These are phyloP conservation scores for Coemansia sp. DNA, from an alignment of 192 early-diverging fungal genomes.

Conservation along the genomic window DNA sequence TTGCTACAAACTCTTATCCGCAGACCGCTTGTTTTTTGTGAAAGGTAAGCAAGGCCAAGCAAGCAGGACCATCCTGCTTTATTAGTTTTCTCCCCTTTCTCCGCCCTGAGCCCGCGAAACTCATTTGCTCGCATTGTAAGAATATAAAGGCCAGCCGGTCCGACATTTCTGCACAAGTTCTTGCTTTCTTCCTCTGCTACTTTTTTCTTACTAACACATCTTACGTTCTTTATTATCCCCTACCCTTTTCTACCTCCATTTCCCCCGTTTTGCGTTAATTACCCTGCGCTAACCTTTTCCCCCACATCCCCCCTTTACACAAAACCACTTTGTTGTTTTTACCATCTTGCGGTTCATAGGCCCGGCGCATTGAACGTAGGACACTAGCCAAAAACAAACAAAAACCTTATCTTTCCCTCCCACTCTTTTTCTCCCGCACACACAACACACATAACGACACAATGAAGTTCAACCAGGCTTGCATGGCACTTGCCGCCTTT, in stretches of 20 bases:
- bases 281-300: not conserved
- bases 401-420: constrained; percentile 9
- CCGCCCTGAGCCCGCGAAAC: not conserved
- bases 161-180: constrained; percentile 13
- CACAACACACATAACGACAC: constrained; percentile 49
- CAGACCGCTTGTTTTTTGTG: constrained; percentile 39
- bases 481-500: constrained; percentile 52
- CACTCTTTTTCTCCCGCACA: constrained; percentile 12
- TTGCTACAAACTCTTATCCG: constrained; percentile 11
- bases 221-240: constrained; percentile 12
- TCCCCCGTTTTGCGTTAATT: not conserved
- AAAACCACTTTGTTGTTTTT: constrained; percentile 9
- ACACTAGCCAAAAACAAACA: constrained; percentile 29
- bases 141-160: constrained; percentile 28
- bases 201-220: constrained; percentile 21
- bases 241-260: constrained; percentile 2
- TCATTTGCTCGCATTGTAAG: not conserved
- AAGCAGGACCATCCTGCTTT: not conserved
- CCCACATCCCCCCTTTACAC: constrained; percentile 12
- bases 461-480: constrained; percentile 57
- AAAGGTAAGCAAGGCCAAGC: constrained; percentile 21
- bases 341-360: constrained; percentile 26
- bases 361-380: constrained; percentile 54
- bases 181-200: constrained; percentile 10
- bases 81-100: not conserved